Evolutionary conservation across 306 rosid species (phyloP).

Genomic region (Sicyos edulis): DNA sequence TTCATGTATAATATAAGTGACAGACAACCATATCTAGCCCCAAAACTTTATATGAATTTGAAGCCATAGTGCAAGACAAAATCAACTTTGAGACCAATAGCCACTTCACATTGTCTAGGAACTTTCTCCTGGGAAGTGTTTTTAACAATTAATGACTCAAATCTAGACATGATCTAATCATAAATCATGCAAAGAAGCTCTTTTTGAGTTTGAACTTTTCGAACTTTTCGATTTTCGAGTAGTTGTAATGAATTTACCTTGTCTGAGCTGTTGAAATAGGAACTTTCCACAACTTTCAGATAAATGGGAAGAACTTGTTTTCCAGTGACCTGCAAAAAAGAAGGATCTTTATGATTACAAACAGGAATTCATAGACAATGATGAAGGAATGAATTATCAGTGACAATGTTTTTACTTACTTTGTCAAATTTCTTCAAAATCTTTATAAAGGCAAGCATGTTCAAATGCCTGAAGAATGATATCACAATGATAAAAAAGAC

Average conservation of each 20-base stretch:
- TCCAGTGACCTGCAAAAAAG: constrained; percentile 60
- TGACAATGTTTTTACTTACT: constrained; percentile 40
- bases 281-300: constrained; percentile 87
- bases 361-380: constrained; percentile 5
- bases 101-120: constrained; percentile 70
- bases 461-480: constrained; percentile 67
- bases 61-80: constrained; percentile 38
- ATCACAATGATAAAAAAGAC: constrained; percentile 18
- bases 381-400: constrained; percentile 9
- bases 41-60: constrained; percentile 24
- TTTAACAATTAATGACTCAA: constrained; percentile 42
- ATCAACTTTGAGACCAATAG: constrained; percentile 37
- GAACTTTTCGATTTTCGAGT: neutral
- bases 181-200: constrained; percentile 23
- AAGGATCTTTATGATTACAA: constrained; percentile 13
- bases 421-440: constrained; percentile 95
- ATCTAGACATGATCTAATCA: constrained; percentile 36
- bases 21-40: constrained; percentile 53
- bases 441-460: constrained; percentile 86
- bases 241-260: constrained; percentile 47
- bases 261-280: constrained; percentile 91
- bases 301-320: constrained; percentile 82
- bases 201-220: constrained; percentile 25
- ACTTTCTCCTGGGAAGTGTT: constrained; percentile 31
- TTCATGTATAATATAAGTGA: constrained; percentile 24